Evolutionary conservation across 1,284 basidiomycete species (phyloP).

Genomic region (Rhodotorula sp.): DNA sequence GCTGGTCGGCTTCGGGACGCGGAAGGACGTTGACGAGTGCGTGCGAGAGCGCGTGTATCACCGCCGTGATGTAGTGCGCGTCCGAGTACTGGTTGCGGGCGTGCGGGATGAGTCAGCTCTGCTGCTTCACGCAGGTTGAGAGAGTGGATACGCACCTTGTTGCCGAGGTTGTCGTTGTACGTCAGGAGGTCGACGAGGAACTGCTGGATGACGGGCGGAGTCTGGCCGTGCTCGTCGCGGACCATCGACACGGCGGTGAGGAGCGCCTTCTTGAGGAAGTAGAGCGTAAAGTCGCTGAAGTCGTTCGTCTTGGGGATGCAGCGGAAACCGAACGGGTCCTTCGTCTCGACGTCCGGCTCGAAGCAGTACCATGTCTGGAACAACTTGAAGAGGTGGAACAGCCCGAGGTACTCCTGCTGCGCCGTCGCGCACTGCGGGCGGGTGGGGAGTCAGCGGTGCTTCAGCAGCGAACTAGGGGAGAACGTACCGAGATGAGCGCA

Average conservation of each 20-base stretch:
- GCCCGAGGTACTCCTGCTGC: constrained; percentile 78
- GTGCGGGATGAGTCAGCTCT: constrained; percentile 2
- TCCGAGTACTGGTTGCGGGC: constrained; percentile 70
- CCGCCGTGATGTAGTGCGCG: constrained; percentile 83
- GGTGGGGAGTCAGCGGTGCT: background rate
- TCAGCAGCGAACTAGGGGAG: background rate
- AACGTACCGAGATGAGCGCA: constrained; percentile 76
- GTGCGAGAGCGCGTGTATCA: constrained; percentile 79
- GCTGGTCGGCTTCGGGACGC: constrained; percentile 44
- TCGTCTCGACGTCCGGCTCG: constrained; percentile 72
- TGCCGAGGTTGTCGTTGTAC: constrained; percentile 93
- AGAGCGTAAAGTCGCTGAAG: constrained; percentile 86
- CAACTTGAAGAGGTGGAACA: constrained; percentile 94
- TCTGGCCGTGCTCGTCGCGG: constrained; percentile 76
- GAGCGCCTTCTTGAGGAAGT: constrained; percentile 88
- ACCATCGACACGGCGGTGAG: constrained; percentile 80
- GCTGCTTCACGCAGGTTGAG: background rate
- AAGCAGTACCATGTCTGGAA: constrained; percentile 88
- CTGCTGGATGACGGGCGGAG: constrained; percentile 81
- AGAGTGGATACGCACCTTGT: constrained; percentile 63
- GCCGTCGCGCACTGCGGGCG: constrained; percentile 73
- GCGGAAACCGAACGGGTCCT: constrained; percentile 77
- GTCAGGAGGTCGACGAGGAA: constrained; percentile 87
- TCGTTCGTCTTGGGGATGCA: constrained; percentile 92
- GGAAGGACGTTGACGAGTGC: constrained; percentile 64